Percentiles rank a stretch among this genome's conserved stretches.
Evolutionary conservation across 2,329 filamentous ascomycete genomes (phyloP).

Genomic region (Stachybotrys echinatus): DNA sequence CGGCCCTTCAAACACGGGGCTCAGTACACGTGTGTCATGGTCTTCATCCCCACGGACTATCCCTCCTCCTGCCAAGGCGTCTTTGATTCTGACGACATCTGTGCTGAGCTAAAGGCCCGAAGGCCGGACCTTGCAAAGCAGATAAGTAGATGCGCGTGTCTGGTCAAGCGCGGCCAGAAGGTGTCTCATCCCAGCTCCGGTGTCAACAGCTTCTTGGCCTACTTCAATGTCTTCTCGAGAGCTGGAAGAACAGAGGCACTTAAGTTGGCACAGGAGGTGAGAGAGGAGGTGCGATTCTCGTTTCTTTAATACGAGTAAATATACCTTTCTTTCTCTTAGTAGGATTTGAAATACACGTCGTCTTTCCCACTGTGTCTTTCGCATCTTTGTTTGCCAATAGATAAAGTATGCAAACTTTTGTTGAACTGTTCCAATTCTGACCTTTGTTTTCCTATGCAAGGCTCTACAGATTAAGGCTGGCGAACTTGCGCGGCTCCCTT

Average conservation of each 20-base stretch:
- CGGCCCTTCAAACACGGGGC: slow-evolving; percentile 9
- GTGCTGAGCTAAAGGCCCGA: slow-evolving; percentile 1
- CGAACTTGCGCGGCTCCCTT: not conserved
- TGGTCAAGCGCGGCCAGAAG: slow-evolving; percentile 3
- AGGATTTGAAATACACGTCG: too few species aligned
- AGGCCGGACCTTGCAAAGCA: slow-evolving; percentile 4
- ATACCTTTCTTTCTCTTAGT: too few species aligned
- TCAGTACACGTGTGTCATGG: slow-evolving; percentile 6
- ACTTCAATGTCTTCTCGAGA: slow-evolving; percentile 5
- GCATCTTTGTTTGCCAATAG: too few species aligned
- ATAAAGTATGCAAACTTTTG: not conserved
- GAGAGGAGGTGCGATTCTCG: slow-evolving; percentile 1
- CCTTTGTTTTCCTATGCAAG: not conserved
- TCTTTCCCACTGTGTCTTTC: too few species aligned
- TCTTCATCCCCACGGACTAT: slow-evolving; percentile 5
- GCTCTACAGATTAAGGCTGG: not conserved
- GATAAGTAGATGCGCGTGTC: not conserved
- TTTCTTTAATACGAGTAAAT: not conserved
- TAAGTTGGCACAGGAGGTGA: slow-evolving; percentile 2
- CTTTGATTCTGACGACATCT: slow-evolving; percentile 10
- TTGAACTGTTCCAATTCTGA: not conserved
- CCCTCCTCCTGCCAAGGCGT: slow-evolving; percentile 7
- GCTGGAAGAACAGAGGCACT: slow-evolving; percentile 2
- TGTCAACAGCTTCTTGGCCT: slow-evolving; percentile 3
- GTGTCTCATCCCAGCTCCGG: slow-evolving; percentile 4